phyloP scores from a whole-genome alignment of 2,329 filamentous ascomycete species.

The Cryphonectria carpinicola region DNA sequence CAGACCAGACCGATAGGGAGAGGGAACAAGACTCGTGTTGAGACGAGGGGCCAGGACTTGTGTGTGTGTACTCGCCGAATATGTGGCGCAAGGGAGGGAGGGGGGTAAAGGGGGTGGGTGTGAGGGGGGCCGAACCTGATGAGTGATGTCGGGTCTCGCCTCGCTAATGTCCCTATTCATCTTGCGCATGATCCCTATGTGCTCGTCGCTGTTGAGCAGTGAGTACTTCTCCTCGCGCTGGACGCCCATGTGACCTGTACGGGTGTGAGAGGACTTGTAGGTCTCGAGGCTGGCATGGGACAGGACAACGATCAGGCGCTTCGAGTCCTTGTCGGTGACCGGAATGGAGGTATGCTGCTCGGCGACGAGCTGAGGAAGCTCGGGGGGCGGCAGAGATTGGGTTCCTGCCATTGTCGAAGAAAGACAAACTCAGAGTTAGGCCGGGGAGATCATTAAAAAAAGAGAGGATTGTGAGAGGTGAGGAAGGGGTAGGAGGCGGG shows the following conservation, averaged over 20 bases:
- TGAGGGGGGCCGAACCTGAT: slow-evolving; percentile 70
- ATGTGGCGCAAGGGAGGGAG: background rate
- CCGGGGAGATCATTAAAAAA: slow-evolving; percentile 28
- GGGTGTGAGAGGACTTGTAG: slow-evolving; percentile 85
- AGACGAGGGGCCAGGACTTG: background rate
- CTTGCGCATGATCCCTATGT: slow-evolving; percentile 98
- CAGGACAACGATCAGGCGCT: slow-evolving; percentile 91
- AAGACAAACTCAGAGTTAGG: slow-evolving; percentile 25
- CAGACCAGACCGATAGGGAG: slow-evolving; percentile 34
- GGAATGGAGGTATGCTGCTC: slow-evolving; percentile 89
- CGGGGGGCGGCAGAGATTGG: slow-evolving; percentile 90
- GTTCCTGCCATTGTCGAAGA: slow-evolving; percentile 64
- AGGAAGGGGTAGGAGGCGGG: background rate
- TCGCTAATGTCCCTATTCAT: slow-evolving; percentile 99
- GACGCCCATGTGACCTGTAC: slow-evolving; percentile 64
- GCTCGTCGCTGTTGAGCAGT: slow-evolving; percentile 96
- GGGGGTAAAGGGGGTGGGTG: slow-evolving; percentile 8
- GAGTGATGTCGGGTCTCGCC: slow-evolving; percentile 95
- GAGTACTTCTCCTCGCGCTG: slow-evolving; percentile 94
- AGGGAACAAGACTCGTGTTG: slow-evolving; percentile 17
- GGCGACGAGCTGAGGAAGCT: slow-evolving; percentile 87
- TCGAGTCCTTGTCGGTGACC: slow-evolving; percentile 83
- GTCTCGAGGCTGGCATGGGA: slow-evolving; percentile 98
- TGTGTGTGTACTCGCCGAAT: background rate
- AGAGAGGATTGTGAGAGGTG: background rate